Evolutionary conservation across 805 yeast species (phyloP).

Genomic region (Ogataea trehaloabstinens): DNA sequence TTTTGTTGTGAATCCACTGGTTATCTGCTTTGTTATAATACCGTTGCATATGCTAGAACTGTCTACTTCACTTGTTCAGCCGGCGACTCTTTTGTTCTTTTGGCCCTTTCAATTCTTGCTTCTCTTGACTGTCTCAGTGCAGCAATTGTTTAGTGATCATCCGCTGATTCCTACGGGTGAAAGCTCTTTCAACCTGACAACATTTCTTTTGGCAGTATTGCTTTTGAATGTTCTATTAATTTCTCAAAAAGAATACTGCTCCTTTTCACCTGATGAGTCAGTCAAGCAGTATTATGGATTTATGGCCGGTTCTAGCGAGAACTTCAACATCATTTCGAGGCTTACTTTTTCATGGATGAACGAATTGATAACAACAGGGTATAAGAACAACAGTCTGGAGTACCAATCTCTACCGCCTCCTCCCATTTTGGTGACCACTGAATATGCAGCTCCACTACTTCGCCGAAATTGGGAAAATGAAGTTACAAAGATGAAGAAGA

Average conservation of each 20-base stretch:
- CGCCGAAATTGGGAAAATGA: conserved; percentile 36
- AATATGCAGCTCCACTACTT: conserved; percentile 30
- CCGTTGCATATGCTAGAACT: conserved; percentile 47
- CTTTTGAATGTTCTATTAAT: conserved; percentile 32
- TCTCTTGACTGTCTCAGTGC: conserved; percentile 14
- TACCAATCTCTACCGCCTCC: conserved; percentile 43
- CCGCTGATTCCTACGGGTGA: conserved; percentile 9
- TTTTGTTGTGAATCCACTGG: conserved; percentile 12
- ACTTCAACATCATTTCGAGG: conserved; percentile 65
- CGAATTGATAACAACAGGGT: conserved; percentile 73
- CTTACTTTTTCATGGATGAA: conserved; percentile 93
- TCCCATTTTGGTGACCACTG: conserved; percentile 36
- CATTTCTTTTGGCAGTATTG: conserved; percentile 27
- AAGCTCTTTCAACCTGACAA: conserved; percentile 5
- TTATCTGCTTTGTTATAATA: conserved; percentile 27
- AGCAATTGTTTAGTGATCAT: conserved; percentile 31
- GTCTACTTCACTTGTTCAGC: conserved; percentile 36
- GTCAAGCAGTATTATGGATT: conserved; percentile 34
- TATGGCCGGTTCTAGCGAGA: conserved; percentile 24
- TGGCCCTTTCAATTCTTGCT: conserved; percentile 35
- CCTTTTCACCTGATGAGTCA: conserved; percentile 38
- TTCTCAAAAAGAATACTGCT: conserved; percentile 38
- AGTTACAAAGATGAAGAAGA: conserved; percentile 20
- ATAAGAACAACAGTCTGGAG: conserved; percentile 31
- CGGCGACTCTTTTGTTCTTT: conserved; percentile 38